These are phyloP conservation scores for Arthrobotrys entomopaga DNA, from an alignment of 2,329 filamentous ascomycete genomes.

Conservation along the genomic window DNA sequence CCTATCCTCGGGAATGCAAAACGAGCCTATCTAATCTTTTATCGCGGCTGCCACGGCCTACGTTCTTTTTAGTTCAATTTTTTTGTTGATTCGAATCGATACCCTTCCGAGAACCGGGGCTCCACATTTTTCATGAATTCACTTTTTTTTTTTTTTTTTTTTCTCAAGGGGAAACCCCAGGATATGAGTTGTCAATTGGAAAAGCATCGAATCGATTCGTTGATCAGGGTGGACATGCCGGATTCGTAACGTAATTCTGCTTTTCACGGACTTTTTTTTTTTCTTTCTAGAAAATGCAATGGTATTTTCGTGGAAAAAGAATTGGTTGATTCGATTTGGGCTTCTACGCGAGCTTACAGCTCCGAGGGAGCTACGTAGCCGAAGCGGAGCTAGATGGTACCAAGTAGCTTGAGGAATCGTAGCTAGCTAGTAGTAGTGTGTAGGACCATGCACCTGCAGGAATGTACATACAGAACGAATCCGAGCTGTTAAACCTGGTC, in stretches of 20 bases:
- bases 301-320: too few species aligned
- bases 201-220: conserved; percentile 14
- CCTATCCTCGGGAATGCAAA: neutral
- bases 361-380: conserved; percentile 13
- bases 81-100: too few species aligned
- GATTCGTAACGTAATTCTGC: neutral
- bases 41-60: too few species aligned
- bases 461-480: neutral
- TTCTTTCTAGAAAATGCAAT: too few species aligned
- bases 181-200: conserved; percentile 39
- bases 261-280: neutral
- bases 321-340: too few species aligned
- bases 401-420: too few species aligned
- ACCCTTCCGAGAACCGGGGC: too few species aligned
- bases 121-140: too few species aligned
- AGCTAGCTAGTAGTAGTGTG: neutral
- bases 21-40: neutral
- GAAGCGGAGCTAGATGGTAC: neutral
- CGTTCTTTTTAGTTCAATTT: too few species aligned
- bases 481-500: too few species aligned
- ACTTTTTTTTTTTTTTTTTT: too few species aligned
- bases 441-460: conserved; percentile 21
- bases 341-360: too few species aligned
- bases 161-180: neutral
- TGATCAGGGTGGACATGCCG: neutral